Evolutionary conservation across 192 early-diverging fungal species (phyloP), one percentile per base, ranked within the genome.

Genomic region (Chytriomyces sp.): DNA sequence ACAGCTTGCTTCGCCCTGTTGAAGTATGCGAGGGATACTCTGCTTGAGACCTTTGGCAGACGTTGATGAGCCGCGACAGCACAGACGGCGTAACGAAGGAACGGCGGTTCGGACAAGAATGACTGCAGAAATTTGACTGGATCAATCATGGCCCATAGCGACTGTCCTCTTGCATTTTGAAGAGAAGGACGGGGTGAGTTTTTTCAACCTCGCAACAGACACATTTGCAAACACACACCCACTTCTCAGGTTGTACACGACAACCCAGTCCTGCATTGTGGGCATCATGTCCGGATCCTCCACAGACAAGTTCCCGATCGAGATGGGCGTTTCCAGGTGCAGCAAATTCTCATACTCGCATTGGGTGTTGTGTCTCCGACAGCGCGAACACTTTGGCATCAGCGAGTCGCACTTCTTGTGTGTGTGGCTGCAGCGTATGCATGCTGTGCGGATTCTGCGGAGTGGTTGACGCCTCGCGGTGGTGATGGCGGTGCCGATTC

Each of bases 281-380:
- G 72, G 72, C 72, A 73, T 73, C 57, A 73, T 45, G 43, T 73
- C 72, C n/a, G 45, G 61, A n/a, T 62, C 57, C 46, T 73, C 72
- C 35, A 73, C 20, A 20, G 53, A 20, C 3, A 57, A 57, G 3
- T 20, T 57, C 53, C 53, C 53, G 53, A 57, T 57, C 53, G 13
- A 20, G 53, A 57, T 57, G 20, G 20, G 53, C 0, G 53, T 20
- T 11, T 57, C 53, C 53, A 57, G 53, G 20, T 20, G 53, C 1
- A 57, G 53, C 28, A 35, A 1, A 35, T 35, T 35, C 28, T 35
- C 28, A 35, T 35, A 35, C 28, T 35, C 28, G 28, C 28, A 35
- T 0, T 35, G 28, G 28, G 28, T 35, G 28, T 35, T 35, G 28
- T 1, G 28, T 18, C 3, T 1, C 53, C 11, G 13, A 57, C 53